Evolutionary conservation across 352 stramenopile species (phyloP), one percentile per base, ranked within the genome.

Genomic region (Phytophthora crassamura): DNA sequence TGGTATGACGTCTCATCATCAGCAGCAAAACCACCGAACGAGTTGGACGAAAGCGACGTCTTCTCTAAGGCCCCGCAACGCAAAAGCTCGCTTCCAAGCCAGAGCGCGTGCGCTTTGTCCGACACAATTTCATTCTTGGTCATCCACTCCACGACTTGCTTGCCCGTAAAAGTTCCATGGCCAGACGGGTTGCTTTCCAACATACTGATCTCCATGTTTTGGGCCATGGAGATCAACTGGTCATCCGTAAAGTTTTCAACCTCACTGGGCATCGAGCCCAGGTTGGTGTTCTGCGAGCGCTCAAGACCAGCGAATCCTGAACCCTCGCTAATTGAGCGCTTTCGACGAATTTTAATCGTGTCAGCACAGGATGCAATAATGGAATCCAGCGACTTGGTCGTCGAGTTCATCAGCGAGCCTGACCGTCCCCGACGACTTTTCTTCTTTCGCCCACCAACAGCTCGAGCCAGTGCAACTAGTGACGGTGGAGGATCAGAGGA

Each of bases 201-300:
- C 72, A 91, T 75, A 43, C 72, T 89, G 14, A 81, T 68, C 53
- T 90, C 79, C 57, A 94, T 72, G 49, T 89, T 94, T 38, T 90
- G 80, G 2, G 84, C 84, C 67, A 94, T 91, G 7, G 84, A 83
- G 40, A 88, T 78, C 49, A 94, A 73, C 49, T 94, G 84, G 36
- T 90, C 83, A 16, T 85, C 67, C 10, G 84, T 89, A 30, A 92
- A 92, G 34, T 89, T 92, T 64, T 94, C 86, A 14, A 91, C 68
- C 46, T 91, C 74, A 47, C 77, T 89, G 7, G 72, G 75, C 39
- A 86, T 57, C 12, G 64, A 61, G 7, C 49, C 51, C 15, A 71
- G 38, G 32, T 71, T 72, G 28, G 47, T 74, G 25, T 65, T 69
- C 33, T 73, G 50, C 5, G 67, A 66, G 7, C 52, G 67, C 35